Evolutionary conservation across 306 rosid species (phyloP), one percentile per base, ranked within the genome.

Genomic region (Fragaria vesca): DNA sequence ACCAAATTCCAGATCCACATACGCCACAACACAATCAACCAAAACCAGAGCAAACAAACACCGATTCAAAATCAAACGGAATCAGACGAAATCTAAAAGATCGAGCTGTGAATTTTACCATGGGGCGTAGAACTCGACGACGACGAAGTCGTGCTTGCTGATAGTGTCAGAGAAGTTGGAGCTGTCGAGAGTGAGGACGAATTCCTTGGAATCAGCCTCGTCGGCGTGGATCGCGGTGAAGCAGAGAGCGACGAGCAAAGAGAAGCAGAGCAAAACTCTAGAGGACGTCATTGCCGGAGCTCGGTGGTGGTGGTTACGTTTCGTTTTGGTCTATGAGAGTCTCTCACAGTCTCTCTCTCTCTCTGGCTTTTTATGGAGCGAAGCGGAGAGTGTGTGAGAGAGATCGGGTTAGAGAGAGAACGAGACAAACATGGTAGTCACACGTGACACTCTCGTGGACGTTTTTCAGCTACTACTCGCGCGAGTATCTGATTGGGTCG

Each of bases 81-180:
- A 16, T 45, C 42, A 30, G 0, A 8, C 2, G 2, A 8, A 43
- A 8, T 8, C 12, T 7, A 43, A 40, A 71, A 36, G 50, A 18
- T 3, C 24, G 0, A 51, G 62, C 75, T 72, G 47, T 34, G 68
- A 38, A 79, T 62, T 38, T 30, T 62, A 62, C 99, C 97, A 91
- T 0, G 99, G 99, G 8, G 96, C 97, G 83, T 91, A 93, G 83
- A 96, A 96, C 86, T 96, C 99, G 20, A 93, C 94, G 69, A 93
- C 99, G 80, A 96, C 74, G 89, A 96, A 91, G 67, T 93, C 76
- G 81, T 90, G 93, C 89, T 89, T 96, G 89, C 66, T 75, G 66
- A 96, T 32, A 10, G 87, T 87, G 17, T 91, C 99, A 1, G 86
- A 76, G 86, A 96, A 96, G 85, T 93, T 96, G 40, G 98, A 81